Base-by-base conservation (phyloP, 1,139 yeast genomes). In the Suhomyces panamericanus region DNA sequence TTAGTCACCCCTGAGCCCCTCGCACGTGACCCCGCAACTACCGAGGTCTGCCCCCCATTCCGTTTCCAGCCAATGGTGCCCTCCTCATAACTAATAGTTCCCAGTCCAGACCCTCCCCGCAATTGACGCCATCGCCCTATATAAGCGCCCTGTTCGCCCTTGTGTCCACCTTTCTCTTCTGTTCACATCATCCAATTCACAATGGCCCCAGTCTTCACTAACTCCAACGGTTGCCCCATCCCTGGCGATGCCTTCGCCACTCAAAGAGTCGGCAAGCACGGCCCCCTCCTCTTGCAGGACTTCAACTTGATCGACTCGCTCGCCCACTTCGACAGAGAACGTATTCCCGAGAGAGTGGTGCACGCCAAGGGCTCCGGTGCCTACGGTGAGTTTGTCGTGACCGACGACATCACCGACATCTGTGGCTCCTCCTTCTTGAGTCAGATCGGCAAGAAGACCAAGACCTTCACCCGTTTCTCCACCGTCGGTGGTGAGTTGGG, bases 291-390 rank as follows among this genome's bases (percentile, higher is more conserved):
- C 49, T 65, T 87, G 55, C 95, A 87, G 67, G 96, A 87, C 64
- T 81, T 82, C 68, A 86, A 85, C 66, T 70, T 87, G 59, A 77
- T 87, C 58, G 96, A 87, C 60, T 74, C 86, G 35, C 69, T 87
- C 44, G 87, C 95, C 26, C 95, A 86, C 64, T 87, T 87, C 58
- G 93, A 86, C 70, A 80, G 95, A 58, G 96, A 88, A 70, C 78
- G 95, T 65, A 82, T 87, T 50, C 95, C 96, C 34, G 95, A 87
- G 70, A 80, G 96, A 66, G 95, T 87, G 44, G 96, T 87, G 41
- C 96, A 87, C 63, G 95, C 95, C 50, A 87, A 87, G 67, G 96
- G 96, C 53, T 86, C 89, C 35, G 96, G 95, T 56, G 95, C 95
- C 41, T 83, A 77, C 62, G 93, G 95, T 58, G 78, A 70, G 49